Evolutionary conservation across 345 rosid genomes (phyloP).

Genomic region (Lumnitzera racemosa): DNA sequence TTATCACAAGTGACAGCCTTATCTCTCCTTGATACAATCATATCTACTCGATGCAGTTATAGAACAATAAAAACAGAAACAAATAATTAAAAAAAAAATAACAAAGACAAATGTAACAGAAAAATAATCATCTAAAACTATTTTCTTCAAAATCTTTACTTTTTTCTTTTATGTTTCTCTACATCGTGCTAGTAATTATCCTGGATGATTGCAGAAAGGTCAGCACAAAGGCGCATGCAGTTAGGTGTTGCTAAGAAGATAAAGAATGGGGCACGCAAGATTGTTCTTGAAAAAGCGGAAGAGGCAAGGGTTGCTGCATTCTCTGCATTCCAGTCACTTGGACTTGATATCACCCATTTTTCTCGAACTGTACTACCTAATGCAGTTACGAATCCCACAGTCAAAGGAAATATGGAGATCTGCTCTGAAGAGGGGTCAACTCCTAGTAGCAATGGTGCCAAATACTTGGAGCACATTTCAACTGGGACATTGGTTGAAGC

Average conservation of each 20-base stretch:
- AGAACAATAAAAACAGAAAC: too few relatives aligned
- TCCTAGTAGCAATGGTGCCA: conserved; percentile 19
- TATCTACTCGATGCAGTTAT: too few relatives aligned
- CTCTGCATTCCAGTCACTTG: conserved; percentile 84
- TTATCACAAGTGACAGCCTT: too few relatives aligned
- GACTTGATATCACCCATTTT: conserved; percentile 59
- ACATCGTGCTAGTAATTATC: neutral
- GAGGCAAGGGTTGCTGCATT: conserved; percentile 93
- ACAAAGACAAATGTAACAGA: too few relatives aligned
- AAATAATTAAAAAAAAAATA: too few relatives aligned
- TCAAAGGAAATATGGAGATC: conserved; percentile 21
- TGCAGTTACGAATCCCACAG: conserved; percentile 24
- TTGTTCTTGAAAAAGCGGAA: conserved; percentile 97
- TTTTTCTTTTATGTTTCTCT: neutral
- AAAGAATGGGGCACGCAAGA: conserved; percentile 86
- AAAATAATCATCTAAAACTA: too few relatives aligned
- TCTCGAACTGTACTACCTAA: conserved; percentile 37
- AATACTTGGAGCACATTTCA: conserved; percentile 22
- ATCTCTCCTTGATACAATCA: too few relatives aligned
- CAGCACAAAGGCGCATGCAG: conserved; percentile 70
- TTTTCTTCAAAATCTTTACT: too few relatives aligned
- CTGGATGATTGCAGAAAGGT: conserved; percentile 31
- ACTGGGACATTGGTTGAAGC: conserved; percentile 22
- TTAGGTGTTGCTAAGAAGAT: conserved; percentile 91
- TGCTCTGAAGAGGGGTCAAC: conserved; percentile 22